phyloP scores from a whole-genome alignment of 1,139 yeast genomes.

The Yamadazyma buinensis region DNA sequence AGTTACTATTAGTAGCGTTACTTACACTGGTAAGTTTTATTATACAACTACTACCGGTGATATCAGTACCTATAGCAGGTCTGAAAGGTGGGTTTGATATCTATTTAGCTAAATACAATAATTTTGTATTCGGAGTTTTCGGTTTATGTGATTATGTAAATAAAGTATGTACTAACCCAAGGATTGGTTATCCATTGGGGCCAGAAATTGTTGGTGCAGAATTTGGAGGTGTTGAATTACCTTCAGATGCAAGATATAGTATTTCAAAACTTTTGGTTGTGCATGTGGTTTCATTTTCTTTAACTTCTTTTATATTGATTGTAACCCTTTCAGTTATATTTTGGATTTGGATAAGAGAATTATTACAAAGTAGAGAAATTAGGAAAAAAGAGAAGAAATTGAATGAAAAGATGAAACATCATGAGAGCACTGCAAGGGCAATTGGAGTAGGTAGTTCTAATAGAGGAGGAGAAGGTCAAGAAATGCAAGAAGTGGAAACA shows the following conservation, averaged over 20 bases:
- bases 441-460: too few relatives aligned
- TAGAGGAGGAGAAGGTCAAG: too few relatives aligned
- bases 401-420: too few relatives aligned
- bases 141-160: conserved; percentile 35
- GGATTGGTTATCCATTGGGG: conserved; percentile 34
- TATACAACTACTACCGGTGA: conserved; percentile 39
- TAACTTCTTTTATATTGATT: conserved; percentile 25
- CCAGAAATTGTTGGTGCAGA: conserved; percentile 11
- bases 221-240: conserved; percentile 30
- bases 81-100: conserved; percentile 16
- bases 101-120: conserved; percentile 28
- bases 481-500: too few relatives aligned
- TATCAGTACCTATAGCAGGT: conserved; percentile 43
- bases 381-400: not conserved
- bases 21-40: conserved; percentile 28
- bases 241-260: conserved; percentile 38
- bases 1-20: conserved; percentile 21
- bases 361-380: not conserved
- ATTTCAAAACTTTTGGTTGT: conserved; percentile 42
- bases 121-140: conserved; percentile 42
- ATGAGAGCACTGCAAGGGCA: too few relatives aligned
- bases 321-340: conserved; percentile 6
- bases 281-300: conserved; percentile 41
- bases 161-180: conserved; percentile 27
- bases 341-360: conserved; percentile 5